Evolutionary conservation across 306 rosid species (phyloP), one percentile per base, ranked within the genome.

Genomic region (Glycyrrhiza uralensis): DNA sequence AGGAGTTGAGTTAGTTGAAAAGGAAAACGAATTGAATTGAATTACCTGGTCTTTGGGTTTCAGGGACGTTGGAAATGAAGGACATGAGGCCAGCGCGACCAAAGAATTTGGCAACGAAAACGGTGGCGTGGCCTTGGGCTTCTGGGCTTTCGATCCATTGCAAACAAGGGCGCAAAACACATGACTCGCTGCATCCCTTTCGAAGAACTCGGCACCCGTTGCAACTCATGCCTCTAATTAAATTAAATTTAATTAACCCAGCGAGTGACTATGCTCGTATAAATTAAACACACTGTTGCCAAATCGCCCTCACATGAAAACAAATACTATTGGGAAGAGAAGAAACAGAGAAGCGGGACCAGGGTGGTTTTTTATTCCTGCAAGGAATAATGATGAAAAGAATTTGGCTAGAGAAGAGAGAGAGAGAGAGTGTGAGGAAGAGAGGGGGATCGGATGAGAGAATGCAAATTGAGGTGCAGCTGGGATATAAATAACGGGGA

Each of bases 51-150:
- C 98, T 64, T 22, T 91, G 98, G 12, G 90, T 74, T 36, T 86
- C 82, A 0, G 98, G 97, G 2, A 91, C 97, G 82, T 95, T 94
- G 54, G 97, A 89, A 73, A 94, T 86, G 79, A 94, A 94, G 49
- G 97, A 87, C 87, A 94, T 94, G 44, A 94, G 98, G 24, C 96
- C 98, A 12, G 98, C 98, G 1, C 98, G 98, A 80, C 98, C 98
- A 14, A 94, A 94, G 85, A 94, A 94, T 80, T 94, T 94, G 65
- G 98, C 98, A 1, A 94, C 97, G 33, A 94, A 94, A 46, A 94
- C 96, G 2, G 98, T 94, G 33, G 98, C 98, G 78, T 94, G 89
- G 33, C 97, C 98, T 75, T 94, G 98, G 17, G 98, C 81, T 71
- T 91, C 91, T 3, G 98, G 81, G 51, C 46, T 87, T 0, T 89